Percentiles rank a stretch among this genome's conserved stretches.
Conservation (phyloP, 2,329 filamentous ascomycete species). For the Tolypocladium pustulatum region DNA sequence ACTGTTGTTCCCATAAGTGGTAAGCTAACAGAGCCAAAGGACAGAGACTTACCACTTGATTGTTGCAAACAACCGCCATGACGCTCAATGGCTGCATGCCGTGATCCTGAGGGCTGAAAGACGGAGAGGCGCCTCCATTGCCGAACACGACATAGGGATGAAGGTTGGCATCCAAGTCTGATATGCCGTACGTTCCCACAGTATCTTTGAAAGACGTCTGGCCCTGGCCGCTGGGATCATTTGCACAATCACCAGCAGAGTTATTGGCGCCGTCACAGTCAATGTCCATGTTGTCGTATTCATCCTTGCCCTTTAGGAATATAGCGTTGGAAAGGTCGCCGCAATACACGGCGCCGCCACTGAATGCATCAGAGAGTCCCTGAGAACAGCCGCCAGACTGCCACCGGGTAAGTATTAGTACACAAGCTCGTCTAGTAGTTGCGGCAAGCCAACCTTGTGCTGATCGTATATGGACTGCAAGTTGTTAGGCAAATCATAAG, state of each 20-base stretch:
- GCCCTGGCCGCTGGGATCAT: conserved; percentile 23
- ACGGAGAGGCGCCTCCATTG: background rate
- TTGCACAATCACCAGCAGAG: conserved; percentile 21
- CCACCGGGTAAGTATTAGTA: too few relatives aligned
- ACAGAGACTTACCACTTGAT: background rate
- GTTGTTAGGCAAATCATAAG: too few relatives aligned
- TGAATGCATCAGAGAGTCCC: background rate
- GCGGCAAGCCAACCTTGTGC: too few relatives aligned
- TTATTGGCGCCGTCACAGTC: conserved; percentile 1
- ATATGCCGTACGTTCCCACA: conserved; percentile 16
- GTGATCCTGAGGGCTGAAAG: background rate
- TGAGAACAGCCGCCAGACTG: too few relatives aligned
- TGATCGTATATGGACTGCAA: too few relatives aligned
- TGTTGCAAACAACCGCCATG: background rate
- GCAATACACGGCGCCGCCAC: conserved; percentile 8
- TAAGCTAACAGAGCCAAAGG: background rate
- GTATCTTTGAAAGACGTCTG: conserved; percentile 29
- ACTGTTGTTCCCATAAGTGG: background rate
- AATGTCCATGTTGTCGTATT: conserved; percentile 2
- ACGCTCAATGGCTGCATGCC: background rate
- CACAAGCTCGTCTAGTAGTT: too few relatives aligned
- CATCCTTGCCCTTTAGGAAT: conserved; percentile 14
- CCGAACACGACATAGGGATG: conserved; percentile 24
- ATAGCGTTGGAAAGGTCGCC: conserved; percentile 24
- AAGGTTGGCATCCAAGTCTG: conserved; percentile 31